Evolutionary conservation across 2,329 filamentous ascomycete genomes (phyloP).

Genomic region (Coleophoma cylindrospora): DNA sequence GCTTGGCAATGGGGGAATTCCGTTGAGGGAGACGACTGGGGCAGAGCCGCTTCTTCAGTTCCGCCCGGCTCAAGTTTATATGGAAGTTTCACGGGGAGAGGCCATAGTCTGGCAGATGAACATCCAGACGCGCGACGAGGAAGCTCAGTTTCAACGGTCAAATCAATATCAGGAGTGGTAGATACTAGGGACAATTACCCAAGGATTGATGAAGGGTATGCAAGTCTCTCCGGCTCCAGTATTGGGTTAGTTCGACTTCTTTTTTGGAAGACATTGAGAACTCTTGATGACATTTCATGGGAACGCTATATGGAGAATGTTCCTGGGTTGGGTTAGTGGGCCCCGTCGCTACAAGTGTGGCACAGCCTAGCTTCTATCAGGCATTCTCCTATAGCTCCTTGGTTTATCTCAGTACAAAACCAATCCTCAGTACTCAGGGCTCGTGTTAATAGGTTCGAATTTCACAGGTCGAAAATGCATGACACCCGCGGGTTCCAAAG

Average conservation of each 20-base stretch:
- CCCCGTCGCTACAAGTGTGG: no score
- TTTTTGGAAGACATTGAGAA: neutral
- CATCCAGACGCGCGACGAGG: slow-evolving; percentile 27
- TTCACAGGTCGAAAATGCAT: slow-evolving; percentile 17
- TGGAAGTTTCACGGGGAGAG: slow-evolving; percentile 33
- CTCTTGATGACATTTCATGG: no score
- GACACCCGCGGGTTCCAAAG: slow-evolving; percentile 24
- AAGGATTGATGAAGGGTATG: slow-evolving; percentile 29
- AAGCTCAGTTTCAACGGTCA: slow-evolving; percentile 34
- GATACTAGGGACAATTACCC: slow-evolving; percentile 24
- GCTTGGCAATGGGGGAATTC: slow-evolving; percentile 60
- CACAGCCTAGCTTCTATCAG: no score
- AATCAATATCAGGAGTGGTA: slow-evolving; percentile 40
- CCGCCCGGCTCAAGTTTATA: slow-evolving; percentile 43
- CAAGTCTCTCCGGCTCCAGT: slow-evolving; percentile 28
- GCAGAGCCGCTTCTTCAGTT: slow-evolving; percentile 34
- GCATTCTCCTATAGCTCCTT: no score
- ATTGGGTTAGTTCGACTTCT: slow-evolving; percentile 21
- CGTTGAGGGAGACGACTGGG: slow-evolving; percentile 39
- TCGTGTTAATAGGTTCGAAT: slow-evolving; percentile 4
- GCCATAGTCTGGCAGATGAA: slow-evolving; percentile 15
- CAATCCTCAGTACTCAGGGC: no score
- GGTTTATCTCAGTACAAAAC: no score
- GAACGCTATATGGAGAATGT: no score
- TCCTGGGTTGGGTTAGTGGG: no score